Evolutionary conservation across 148 eudicot species (phyloP).

Genomic region (Arbutus unedo): DNA sequence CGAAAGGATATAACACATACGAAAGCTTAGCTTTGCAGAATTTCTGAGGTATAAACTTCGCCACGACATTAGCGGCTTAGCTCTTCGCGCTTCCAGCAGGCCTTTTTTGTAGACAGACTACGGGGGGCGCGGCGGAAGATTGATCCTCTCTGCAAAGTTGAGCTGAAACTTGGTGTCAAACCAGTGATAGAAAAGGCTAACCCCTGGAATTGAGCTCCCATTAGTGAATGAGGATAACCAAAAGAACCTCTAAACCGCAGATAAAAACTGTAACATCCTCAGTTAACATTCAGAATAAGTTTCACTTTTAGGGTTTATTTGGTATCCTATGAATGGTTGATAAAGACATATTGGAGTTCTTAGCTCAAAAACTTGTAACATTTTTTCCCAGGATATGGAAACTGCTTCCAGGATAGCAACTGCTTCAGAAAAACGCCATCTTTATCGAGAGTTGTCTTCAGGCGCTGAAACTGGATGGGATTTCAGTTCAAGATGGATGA

Average conservation of each 20-base stretch:
- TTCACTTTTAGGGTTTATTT: neutral
- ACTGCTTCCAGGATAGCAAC: slow-evolving; percentile 51
- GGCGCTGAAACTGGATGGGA: slow-evolving; percentile 98
- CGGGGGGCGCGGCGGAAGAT: too few relatives aligned
- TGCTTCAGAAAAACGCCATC: slow-evolving; percentile 40
- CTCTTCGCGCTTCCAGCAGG: too few relatives aligned
- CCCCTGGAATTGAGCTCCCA: neutral
- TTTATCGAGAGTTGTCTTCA: slow-evolving; percentile 84
- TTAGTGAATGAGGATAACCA: too few relatives aligned
- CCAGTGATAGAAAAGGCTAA: neutral
- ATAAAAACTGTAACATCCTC: neutral
- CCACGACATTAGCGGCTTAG: too few relatives aligned
- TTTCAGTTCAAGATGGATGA: slow-evolving; percentile 98
- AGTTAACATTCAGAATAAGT: neutral
- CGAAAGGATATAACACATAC: too few relatives aligned
- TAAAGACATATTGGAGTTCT: neutral
- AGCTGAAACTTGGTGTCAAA: too few relatives aligned
- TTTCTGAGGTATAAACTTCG: too few relatives aligned
- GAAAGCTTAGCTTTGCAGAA: too few relatives aligned
- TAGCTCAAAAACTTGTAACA: neutral
- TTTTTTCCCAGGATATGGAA: slow-evolving; percentile 55
- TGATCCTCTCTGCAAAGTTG: too few relatives aligned
- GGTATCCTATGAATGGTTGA: neutral
- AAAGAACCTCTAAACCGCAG: too few relatives aligned
- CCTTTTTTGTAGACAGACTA: too few relatives aligned